Percentiles rank a stretch among this genome's conserved stretches.
These are phyloP conservation scores for Penicillium sp. DNA, from an alignment of 2,329 filamentous ascomycete genomes.

Conservation along the genomic window DNA sequence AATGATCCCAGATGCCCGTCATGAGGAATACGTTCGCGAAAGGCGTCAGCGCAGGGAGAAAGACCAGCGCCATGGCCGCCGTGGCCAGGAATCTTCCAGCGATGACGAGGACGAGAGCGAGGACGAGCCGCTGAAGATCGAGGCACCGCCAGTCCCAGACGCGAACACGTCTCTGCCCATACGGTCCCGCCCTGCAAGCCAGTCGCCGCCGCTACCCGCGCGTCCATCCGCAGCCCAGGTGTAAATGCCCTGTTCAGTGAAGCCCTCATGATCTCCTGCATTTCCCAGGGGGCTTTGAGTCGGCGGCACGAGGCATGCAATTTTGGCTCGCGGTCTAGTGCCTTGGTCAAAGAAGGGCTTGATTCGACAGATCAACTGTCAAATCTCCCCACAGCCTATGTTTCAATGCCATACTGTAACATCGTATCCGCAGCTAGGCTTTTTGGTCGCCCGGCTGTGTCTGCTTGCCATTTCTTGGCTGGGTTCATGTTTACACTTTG, in stretches of 20 bases:
- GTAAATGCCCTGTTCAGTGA: slow-evolving; percentile 7
- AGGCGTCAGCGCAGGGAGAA: slow-evolving; percentile 50
- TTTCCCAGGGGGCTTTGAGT: no score
- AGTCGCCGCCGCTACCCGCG: slow-evolving; percentile 19
- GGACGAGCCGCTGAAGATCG: slow-evolving; percentile 36
- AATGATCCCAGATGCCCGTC: slow-evolving; percentile 37
- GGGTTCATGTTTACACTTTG: not conserved
- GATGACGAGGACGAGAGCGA: slow-evolving; percentile 44
- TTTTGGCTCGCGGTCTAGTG: not conserved
- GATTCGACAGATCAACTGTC: not conserved
- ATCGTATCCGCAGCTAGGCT: not conserved
- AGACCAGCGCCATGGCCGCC: slow-evolving; percentile 42
- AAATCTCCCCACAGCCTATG: not conserved
- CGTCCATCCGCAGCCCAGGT: slow-evolving; percentile 16
- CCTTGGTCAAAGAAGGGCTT: not conserved
- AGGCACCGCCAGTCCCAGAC: slow-evolving; percentile 32
- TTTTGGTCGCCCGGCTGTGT: not conserved
- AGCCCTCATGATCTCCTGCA: not conserved
- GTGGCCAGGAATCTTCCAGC: slow-evolving; percentile 37
- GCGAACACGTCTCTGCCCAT: slow-evolving; percentile 21
- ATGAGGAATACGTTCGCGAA: slow-evolving; percentile 41
- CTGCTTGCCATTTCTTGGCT: not conserved
- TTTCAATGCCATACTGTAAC: not conserved
- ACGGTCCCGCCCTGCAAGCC: slow-evolving; percentile 21
- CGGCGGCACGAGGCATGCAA: not conserved